Base-by-base conservation (phyloP, 805 yeast species). In the Metschnikowia arizonensis region DNA sequence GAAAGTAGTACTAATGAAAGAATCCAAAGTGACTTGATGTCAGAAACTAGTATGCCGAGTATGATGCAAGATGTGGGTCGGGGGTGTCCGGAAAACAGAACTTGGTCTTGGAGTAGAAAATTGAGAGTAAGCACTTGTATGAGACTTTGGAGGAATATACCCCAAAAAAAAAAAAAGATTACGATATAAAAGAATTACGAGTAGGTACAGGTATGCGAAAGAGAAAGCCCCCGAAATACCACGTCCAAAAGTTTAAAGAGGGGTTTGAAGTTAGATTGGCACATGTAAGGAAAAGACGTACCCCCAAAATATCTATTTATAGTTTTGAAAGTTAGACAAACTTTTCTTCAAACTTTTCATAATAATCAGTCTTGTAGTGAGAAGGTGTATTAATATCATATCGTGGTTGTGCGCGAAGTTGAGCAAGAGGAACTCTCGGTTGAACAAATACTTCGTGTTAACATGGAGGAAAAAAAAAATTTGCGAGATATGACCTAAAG, bases 161-260 rank as follows among this genome's bases (percentile, higher is more conserved):
- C 18, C 28, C 21, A 25, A 32, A 33, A 41, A 33, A 33, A 41
- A 33, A 41, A 41, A 33, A 18, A 21, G 15, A 26, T 33, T 28
- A 37, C 40, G 40, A 37, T 37, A 37, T 37, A n/a, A 19, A 34
- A 25, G 30, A 19, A 34, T 21, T 33, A 33, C 41, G 41, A 42
- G 28, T 15, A 33, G 26, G 41, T 33, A 26, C 40, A 42, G 26
- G 31, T 21, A 29, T 29, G 41, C 33, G 33, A 19, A 28, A 17
- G 15, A 14, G 18, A 10, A n/a, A 28, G 18, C 40, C 32, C 29
- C 12, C 19, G 24, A 18, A 33, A 33, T 3, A 24, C 26, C 26
- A 5, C 26, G 2, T 5, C 10, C 10, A 10, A 6, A 24, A 24
- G 26, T 5, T 2, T 5, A 24, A 8, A 8, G 26, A 24, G 26